Percentiles rank a stretch among this genome's conserved stretches.
Evolutionary conservation across 495 filamentous ascomycete genomes (phyloP).

Genomic region (Hyaloscypha finlandica): DNA sequence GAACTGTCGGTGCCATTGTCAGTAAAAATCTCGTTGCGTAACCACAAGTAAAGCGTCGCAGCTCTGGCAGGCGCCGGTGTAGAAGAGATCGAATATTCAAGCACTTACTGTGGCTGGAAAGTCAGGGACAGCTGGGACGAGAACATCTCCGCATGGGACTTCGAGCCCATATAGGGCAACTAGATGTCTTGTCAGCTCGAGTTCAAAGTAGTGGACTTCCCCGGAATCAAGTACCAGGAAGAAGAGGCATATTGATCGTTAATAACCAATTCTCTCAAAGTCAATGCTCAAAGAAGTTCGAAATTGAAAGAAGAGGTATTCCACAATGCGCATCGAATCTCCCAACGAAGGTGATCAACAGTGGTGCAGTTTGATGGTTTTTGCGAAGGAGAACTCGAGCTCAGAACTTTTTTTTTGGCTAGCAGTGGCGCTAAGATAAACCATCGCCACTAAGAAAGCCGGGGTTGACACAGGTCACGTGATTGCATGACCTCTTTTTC

Average conservation of each 20-base stretch:
- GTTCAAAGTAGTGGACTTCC: slow-evolving; percentile 4
- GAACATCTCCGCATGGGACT: slow-evolving; percentile 75
- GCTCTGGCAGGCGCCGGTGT: neutral
- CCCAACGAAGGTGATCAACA: neutral
- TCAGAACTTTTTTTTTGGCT: neutral
- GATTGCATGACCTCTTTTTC: too few relatives aligned
- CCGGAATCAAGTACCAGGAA: slow-evolving; percentile 26
- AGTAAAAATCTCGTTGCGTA: slow-evolving; percentile 2
- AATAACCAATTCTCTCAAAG: neutral
- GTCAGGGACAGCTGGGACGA: slow-evolving; percentile 72
- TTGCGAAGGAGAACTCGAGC: neutral
- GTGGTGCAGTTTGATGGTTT: neutral
- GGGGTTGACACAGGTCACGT: too few relatives aligned
- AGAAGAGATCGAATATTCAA: slow-evolving; percentile 5
- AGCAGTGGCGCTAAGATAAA: neutral
- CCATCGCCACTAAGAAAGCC: too few relatives aligned
- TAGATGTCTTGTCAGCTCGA: slow-evolving; percentile 26
- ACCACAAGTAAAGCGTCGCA: neutral
- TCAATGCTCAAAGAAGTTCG: neutral
- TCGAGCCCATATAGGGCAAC: slow-evolving; percentile 88
- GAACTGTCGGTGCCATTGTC: slow-evolving; percentile 75
- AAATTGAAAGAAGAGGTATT: neutral
- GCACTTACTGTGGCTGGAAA: slow-evolving; percentile 79
- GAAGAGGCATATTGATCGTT: slow-evolving; percentile 30
- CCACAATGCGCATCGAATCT: neutral